Evolutionary conservation across 1,284 basidiomycete species (phyloP).

Genomic region (Ceratobasidium sp.): DNA sequence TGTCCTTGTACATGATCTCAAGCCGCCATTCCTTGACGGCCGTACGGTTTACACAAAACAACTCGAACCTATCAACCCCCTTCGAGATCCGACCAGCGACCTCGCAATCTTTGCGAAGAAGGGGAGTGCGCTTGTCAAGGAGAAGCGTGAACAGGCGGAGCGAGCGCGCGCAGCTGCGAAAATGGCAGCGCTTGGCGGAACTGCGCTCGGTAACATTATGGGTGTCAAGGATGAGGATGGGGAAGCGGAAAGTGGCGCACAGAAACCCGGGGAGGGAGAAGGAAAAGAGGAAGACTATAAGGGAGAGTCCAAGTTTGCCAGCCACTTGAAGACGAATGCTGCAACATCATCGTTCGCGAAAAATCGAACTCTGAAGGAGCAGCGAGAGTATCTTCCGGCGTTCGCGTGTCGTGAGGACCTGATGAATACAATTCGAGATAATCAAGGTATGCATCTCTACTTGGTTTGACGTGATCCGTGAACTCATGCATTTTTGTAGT

Average conservation of each 20-base stretch:
- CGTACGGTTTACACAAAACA: constrained; percentile 97
- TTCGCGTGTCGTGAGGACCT: constrained; percentile 97
- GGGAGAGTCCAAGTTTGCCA: constrained; percentile 95
- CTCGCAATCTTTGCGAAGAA: constrained; percentile 97
- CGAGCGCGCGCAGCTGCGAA: constrained; percentile 96
- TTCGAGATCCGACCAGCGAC: constrained; percentile 92
- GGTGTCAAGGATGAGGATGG: constrained; percentile 96
- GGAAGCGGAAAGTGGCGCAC: constrained; percentile 72
- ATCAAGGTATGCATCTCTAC: constrained; percentile 74
- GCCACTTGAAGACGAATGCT: constrained; percentile 81
- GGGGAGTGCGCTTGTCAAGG: constrained; percentile 91
- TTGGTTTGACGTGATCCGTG: background rate
- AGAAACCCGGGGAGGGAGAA: constrained; percentile 62
- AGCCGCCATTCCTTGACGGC: constrained; percentile 97
- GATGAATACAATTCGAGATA: constrained; percentile 90
- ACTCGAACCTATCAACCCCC: constrained; percentile 96
- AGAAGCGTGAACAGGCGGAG: constrained; percentile 95
- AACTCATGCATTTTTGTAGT: constrained; percentile 60
- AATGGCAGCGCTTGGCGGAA: constrained; percentile 91
- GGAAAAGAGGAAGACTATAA: constrained; percentile 82
- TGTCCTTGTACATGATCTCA: constrained; percentile 95
- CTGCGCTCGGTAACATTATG: constrained; percentile 94
- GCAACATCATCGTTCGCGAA: constrained; percentile 88
- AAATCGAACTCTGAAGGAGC: constrained; percentile 88
- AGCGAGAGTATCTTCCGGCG: constrained; percentile 96